Evolutionary conservation across 2,329 filamentous ascomycete genomes (phyloP).

Genomic region (Pyrenochaeta sp.): DNA sequence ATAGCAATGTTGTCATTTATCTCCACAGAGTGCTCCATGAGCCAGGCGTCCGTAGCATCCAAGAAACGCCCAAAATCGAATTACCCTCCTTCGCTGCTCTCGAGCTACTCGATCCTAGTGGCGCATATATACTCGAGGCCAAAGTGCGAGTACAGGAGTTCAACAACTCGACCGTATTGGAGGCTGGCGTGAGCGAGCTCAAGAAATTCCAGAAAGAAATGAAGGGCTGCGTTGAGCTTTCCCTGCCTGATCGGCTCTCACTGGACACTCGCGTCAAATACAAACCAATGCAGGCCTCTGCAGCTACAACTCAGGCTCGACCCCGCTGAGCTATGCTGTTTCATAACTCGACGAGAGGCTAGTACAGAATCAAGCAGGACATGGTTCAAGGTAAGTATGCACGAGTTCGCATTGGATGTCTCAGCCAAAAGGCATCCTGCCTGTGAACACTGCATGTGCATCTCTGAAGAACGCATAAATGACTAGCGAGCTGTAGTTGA

Average conservation of each 20-base stretch:
- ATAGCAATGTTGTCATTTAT: constrained; percentile 65
- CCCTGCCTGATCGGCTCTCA: constrained; percentile 65
- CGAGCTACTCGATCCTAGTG: constrained; percentile 63
- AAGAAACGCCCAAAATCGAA: constrained; percentile 41
- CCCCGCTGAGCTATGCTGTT: constrained; percentile 23
- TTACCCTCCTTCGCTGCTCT: constrained; percentile 58
- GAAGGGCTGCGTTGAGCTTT: constrained; percentile 65
- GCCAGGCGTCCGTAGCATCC: constrained; percentile 49
- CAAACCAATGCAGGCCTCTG: constrained; percentile 28
- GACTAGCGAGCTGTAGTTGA: too few species aligned
- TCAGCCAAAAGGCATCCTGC: too few species aligned
- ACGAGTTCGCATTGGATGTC: not conserved
- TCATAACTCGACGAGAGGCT: not conserved
- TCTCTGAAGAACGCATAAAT: not conserved
- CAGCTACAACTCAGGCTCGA: constrained; percentile 17
- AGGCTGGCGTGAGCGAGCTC: constrained; percentile 63
- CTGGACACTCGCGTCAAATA: constrained; percentile 69
- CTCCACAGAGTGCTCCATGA: constrained; percentile 63
- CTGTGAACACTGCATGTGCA: not conserved
- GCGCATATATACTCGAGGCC: constrained; percentile 66
- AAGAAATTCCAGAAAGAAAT: constrained; percentile 63
- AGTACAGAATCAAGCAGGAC: not conserved
- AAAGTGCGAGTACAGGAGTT: constrained; percentile 65
- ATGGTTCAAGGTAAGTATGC: not conserved
- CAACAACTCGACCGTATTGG: constrained; percentile 62